These are phyloP conservation scores for Nemania sp. DNA, from an alignment of 2,329 filamentous ascomycete genomes.

Conservation along the genomic window DNA sequence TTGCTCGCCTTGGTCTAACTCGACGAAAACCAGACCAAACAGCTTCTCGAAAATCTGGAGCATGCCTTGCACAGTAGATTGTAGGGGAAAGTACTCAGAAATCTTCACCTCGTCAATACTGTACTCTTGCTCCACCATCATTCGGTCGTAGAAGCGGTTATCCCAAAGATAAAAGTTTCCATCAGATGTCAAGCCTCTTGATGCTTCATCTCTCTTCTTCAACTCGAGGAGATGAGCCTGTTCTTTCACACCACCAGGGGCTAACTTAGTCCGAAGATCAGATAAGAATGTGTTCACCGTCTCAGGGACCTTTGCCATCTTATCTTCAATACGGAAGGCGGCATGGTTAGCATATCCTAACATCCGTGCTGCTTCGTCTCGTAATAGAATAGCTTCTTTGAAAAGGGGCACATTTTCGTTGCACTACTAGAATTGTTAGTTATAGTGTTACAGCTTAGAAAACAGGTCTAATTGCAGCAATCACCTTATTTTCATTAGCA, in stretches of 20 bases:
- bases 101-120: conserved; percentile 83
- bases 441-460: neutral
- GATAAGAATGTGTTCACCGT: conserved; percentile 79
- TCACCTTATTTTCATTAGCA: conserved; percentile 81
- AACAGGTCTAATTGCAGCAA: conserved; percentile 7
- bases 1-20: conserved; percentile 75
- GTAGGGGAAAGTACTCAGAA: conserved; percentile 85
- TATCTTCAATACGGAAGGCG: conserved; percentile 80
- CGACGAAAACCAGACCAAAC: conserved; percentile 82
- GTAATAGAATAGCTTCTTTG: conserved; percentile 77
- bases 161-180: conserved; percentile 87
- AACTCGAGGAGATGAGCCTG: conserved; percentile 76
- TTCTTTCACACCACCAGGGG: conserved; percentile 77
- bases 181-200: conserved; percentile 69
- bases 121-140: conserved; percentile 85
- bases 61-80: conserved; percentile 80
- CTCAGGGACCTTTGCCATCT: conserved; percentile 84
- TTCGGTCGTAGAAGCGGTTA: conserved; percentile 80
- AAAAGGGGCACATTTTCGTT: conserved; percentile 80
- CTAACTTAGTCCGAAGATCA: conserved; percentile 75
- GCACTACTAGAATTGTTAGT: conserved; percentile 57
- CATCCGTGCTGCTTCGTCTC: conserved; percentile 81
- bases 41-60: conserved; percentile 85
- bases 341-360: conserved; percentile 84
- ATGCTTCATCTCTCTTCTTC: conserved; percentile 77